Evolutionary conservation across 1,284 basidiomycete species (phyloP).

Genomic region (Macrocybe sp.): DNA sequence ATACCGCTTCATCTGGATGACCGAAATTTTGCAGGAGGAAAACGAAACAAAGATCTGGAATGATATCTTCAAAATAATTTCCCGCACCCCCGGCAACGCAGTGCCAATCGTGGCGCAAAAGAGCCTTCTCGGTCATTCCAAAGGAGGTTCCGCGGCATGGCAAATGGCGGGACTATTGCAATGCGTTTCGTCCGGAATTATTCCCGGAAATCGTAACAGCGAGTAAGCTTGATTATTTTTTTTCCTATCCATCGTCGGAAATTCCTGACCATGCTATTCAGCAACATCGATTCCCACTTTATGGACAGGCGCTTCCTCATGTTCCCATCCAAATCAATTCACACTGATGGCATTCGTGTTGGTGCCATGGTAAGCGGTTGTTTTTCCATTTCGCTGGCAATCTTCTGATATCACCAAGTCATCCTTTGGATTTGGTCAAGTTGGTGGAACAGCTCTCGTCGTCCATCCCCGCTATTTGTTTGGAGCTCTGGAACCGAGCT

Average conservation of each 20-base stretch:
- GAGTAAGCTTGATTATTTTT: conserved; percentile 53
- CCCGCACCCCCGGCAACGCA: conserved; percentile 89
- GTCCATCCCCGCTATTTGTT: conserved; percentile 91
- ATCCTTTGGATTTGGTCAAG: conserved; percentile 99
- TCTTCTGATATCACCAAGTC: conserved; percentile 42
- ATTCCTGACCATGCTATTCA: conserved; percentile 26
- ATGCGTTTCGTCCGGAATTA: conserved; percentile 78
- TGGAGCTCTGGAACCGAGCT: conserved; percentile 70
- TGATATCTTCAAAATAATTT: conserved; percentile 84
- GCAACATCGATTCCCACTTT: conserved; percentile 92
- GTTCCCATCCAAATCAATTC: conserved; percentile 96
- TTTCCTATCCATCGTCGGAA: conserved; percentile 6
- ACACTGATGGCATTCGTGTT: conserved; percentile 88
- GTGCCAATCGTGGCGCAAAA: conserved; percentile 98
- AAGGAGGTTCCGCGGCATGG: conserved; percentile 98
- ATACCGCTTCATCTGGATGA: not conserved
- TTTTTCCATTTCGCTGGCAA: conserved; percentile 10
- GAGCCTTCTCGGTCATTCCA: conserved; percentile 92
- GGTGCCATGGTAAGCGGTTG: conserved; percentile 70
- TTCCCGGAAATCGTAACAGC: conserved; percentile 97
- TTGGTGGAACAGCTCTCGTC: conserved; percentile 88
- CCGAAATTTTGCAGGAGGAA: conserved; percentile 59
- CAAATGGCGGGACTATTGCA: conserved; percentile 94
- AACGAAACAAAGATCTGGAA: conserved; percentile 99
- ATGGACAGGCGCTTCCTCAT: conserved; percentile 88